Base-by-base conservation (phyloP, 2,329 filamentous ascomycete genomes). In the Nemania sp. region DNA sequence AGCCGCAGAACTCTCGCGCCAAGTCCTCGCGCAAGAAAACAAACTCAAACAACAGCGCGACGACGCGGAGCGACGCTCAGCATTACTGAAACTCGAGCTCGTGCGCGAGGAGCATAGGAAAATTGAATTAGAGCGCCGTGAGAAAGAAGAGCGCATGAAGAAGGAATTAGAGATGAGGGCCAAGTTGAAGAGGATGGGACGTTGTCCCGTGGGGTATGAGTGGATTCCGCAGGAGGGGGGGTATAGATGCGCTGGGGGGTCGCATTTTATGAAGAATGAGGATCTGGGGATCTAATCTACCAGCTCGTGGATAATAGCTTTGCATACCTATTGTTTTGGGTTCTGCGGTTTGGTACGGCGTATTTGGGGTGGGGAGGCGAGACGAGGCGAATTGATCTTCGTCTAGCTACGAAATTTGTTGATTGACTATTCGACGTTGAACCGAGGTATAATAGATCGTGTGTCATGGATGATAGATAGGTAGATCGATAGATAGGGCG, bases 121-220 rank as follows among this genome's bases (percentile, higher is more conserved):
- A 8, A 55, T 56, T 1, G 61, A 62, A 37, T 44, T 30, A 23
- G 49, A 39, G n/a, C 40, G 56, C 3, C 20, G 12, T 9, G 59
- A 70, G 48, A 70, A 77, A 55, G 73, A 74, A 52, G 65, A 74
- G 60, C 62, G 64, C 37, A 69, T 64, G 40, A 71, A 64, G 56
- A 70, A 74, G 56, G 76, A 80, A 54, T 63, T 63, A 22, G 61
- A 68, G 15, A 67, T 61, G 9, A 76, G 80, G 68, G 59, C 64
- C 33, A 84, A 79, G 61, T 64, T 90, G 59, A 69, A 64, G 59
- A 24, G 60, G 1, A 74, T 82, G 72, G 86, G 86, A 0, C 44
- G 68, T 0, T 91, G 87, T 66, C 73, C 75, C 0, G 31, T 49
- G 15, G 87, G 86, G 0, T 90, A 42, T 63, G 49, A 60, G 37